Base-by-base conservation (phyloP, 352 stramenopile species). In the Halophytophthora batemanensis region DNA sequence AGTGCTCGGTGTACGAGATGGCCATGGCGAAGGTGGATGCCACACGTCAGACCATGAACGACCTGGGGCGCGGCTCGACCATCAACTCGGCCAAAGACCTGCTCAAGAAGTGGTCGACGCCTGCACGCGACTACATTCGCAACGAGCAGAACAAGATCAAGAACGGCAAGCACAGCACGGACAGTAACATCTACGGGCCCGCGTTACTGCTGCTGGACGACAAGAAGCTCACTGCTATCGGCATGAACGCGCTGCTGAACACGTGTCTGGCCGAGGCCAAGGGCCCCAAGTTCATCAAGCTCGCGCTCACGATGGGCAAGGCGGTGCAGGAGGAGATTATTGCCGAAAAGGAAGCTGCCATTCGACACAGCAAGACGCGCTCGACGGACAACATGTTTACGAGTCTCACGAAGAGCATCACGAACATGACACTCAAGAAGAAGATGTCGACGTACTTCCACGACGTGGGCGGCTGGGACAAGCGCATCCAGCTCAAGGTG, bases 401-500 rank as follows among this genome's bases (percentile, higher is more conserved):
- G 2, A 48, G 64, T 14, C 18, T 66, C 22, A 55, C 56, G 0
- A 46, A 68, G 31, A 52, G 49, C 1, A 58, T 81, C n/a, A 69
- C 69, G 34, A 64, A 58, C 14, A 58, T 71, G 1, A 71, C 66
- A 17, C 45, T 72, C 19, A 69, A 69, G 49, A 35, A 11, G 2
- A 71, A 76, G 42, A 82, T 92, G 37, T 66, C 68, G 28, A 53
- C 81, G 18, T 81, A 91, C 36, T 62, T 88, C 45, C 73, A 94
- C n/a, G 76, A 60, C 6, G 77, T 87, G 7, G 86, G 83, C 14
- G 71, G 72, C 12, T 98, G 92, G 94, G 74, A 91, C 50, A 91
- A 90, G 50, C 71, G 82, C 11, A 61, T 95, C 10, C 90, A 96
- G 58, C 73, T 96, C 28, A 97, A 98, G 61, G 72, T 98, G 17